Evolutionary conservation across 257 asterid genomes (phyloP), one percentile per base, ranked within the genome.

Genomic region (Solanum pennellii): DNA sequence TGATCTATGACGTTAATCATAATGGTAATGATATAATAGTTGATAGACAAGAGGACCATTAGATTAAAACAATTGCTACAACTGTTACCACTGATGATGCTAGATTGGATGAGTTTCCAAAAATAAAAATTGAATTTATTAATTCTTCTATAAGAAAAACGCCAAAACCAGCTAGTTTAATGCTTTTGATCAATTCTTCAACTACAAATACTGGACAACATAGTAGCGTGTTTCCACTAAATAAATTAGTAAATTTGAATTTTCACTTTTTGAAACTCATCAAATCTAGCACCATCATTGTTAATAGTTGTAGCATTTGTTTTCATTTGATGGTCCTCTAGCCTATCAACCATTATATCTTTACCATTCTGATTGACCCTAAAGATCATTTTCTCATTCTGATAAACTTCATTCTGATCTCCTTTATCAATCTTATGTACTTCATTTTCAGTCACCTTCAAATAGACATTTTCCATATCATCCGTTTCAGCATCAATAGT

Each of bases 131-230:
- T 4, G 93, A 91, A 86, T 88, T 47, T 52, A 89, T 68, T 62
- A 88, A 83, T 79, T 87, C 92, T 82, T 90, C 92, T 69, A 27
- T 15, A 49, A 86, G 84, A 82, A 88, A 85, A 76, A 90, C 88
- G 72, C 93, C 75, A 62, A 94, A 90, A 88, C 91, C 94, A 71
- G 90, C 91, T 56, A 95, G 95, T 76, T 93, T 97, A 59, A 91
- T 86, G 75, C 84, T 91, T 90, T 7, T 39, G 66, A 83, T 82
- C 86, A 88, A 87, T 83, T 88, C 76, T 89, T 83, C 93, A 23
- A 84, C 92, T 80, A 83, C 88, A 72, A 91, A 90, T 86, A 87
- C 89, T 89, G 96, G 91, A 86, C 93, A 89, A 31, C 89, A 90
- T 79, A 90, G 93, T 31, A 93, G 39, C 5, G 35, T 4, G 35